Percentiles rank a stretch among this genome's conserved stretches.
phyloP scores from a whole-genome alignment of 306 rosid species.

The Cyamopsis tetragonoloba region DNA sequence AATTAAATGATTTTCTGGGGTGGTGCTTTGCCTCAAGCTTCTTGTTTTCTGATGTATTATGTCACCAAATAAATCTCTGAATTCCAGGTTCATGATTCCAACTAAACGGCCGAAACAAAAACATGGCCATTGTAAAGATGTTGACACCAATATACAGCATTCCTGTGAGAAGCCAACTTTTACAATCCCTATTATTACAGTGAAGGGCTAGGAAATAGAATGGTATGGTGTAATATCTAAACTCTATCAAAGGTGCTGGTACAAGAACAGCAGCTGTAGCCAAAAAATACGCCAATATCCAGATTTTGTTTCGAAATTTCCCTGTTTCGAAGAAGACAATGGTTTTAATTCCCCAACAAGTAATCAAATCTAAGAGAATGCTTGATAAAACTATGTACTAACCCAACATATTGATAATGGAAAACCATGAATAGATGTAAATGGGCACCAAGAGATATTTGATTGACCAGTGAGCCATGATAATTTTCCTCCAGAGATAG shows the following conservation, averaged over 20 bases:
- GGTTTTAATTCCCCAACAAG: neutral
- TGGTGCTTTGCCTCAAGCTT: neutral
- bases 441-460: slow-evolving; percentile 57
- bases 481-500: slow-evolving; percentile 50
- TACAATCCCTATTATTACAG: slow-evolving; percentile 34
- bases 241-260: slow-evolving; percentile 80
- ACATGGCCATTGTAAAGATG: slow-evolving; percentile 65
- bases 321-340: slow-evolving; percentile 33
- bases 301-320: slow-evolving; percentile 50
- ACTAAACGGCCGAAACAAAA: slow-evolving; percentile 69
- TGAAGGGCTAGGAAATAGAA: slow-evolving; percentile 65
- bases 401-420: slow-evolving; percentile 57
- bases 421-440: slow-evolving; percentile 62
- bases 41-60: neutral
- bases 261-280: slow-evolving; percentile 75
- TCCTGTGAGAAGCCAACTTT: slow-evolving; percentile 57
- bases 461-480: slow-evolving; percentile 60
- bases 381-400: slow-evolving; percentile 21
- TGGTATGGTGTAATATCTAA: slow-evolving; percentile 78
- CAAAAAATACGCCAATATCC: slow-evolving; percentile 64
- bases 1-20: no score
- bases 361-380: neutral
- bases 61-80: slow-evolving; percentile 89
- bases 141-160: slow-evolving; percentile 48
- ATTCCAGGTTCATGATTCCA: slow-evolving; percentile 81